Evolutionary conservation across 768 basidiomycete genomes (phyloP), one percentile per base, ranked within the genome.

Genomic region (Kwoniella dejecticola): DNA sequence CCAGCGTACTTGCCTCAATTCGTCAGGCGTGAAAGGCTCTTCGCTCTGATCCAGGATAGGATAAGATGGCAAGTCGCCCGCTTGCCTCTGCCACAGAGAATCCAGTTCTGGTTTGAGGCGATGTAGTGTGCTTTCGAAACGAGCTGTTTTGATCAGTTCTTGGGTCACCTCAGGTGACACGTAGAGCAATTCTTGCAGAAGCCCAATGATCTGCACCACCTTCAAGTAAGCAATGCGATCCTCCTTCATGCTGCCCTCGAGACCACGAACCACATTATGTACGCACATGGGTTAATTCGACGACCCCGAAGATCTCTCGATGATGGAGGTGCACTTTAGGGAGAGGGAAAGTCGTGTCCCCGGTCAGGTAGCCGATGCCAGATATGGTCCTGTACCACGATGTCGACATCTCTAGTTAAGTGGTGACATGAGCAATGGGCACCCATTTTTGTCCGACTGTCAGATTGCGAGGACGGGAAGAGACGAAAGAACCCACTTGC

Each of bases 131-230:
- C 46, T 47, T n/a, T 47, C 46, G 24, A 47, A 47, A 7, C 46
- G 46, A 47, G 46, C 46, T 47, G 46, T 47, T 17, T 47, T 47
- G 46, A 47, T 47, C 46, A 47, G 23, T n/a, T 47, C 46, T 23
- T 47, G 46, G 27, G 46, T 47, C 12, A 47, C 46, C 27, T 47
- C 46, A 13, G 46, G 46, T 24, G 46, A 24, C 5, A 47, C 27
- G 24, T 47, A 47, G 23, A 47, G 46, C 17, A 47, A 26, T 27
- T 47, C 46, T 47, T 47, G 46, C 19, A 47, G 19, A 13, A 47
- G n/a, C 7, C 46, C 46, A 26, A 47, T 47, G 10, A 47, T 47
- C 46, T 47, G 27, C 15, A 10, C n/a, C n/a, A n/a, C n/a, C n/a
- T n/a, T n/a, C 11, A 26, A 10, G 42, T 44, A 6, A 11, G 21